These are phyloP conservation scores for Pythium grandisporangium DNA, from an alignment of 352 stramenopile genomes.

Conservation along the genomic window DNA sequence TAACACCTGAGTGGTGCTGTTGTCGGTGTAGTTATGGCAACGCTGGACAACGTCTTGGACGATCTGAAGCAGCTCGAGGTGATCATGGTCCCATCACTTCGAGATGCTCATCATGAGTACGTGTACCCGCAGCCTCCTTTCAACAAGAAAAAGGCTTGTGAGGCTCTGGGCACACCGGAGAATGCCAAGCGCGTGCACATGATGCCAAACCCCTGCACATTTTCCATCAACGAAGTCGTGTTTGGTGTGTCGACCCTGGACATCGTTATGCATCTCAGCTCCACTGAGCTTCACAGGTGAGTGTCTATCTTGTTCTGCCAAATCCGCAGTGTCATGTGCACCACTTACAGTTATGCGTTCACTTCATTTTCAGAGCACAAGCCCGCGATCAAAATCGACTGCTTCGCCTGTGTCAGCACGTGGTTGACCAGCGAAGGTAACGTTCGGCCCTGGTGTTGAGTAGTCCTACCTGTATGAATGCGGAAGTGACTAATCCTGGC, in stretches of 20 bases:
- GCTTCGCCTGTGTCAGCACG: conserved; percentile 65
- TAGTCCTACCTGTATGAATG: too few species aligned
- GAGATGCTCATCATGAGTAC: conserved; percentile 93
- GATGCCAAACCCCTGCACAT: conserved; percentile 93
- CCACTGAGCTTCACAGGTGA: conserved; percentile 68
- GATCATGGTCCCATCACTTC: conserved; percentile 92
- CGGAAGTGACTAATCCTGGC: too few species aligned
- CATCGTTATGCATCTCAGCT: conserved; percentile 82
- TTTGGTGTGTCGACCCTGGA: conserved; percentile 92
- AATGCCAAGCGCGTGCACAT: conserved; percentile 87
- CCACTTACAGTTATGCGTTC: too few species aligned
- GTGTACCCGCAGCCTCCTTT: conserved; percentile 94
- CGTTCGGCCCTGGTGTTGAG: not conserved
- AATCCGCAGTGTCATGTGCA: too few species aligned
- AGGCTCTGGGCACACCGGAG: conserved; percentile 48
- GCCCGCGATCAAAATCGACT: conserved; percentile 57
- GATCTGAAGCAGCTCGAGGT: conserved; percentile 65
- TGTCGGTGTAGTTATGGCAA: conserved; percentile 47
- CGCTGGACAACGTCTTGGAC: conserved; percentile 54
- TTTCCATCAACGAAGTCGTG: conserved; percentile 92
- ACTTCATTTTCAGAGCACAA: conserved; percentile 32
- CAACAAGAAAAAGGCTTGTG: conserved; percentile 71
- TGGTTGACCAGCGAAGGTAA: conserved; percentile 74
- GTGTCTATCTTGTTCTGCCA: not conserved
- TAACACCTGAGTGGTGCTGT: not conserved